These are phyloP conservation scores for Colletotrichum brevisporum DNA, from an alignment of 2,329 filamentous ascomycete species.

Conservation along the genomic window DNA sequence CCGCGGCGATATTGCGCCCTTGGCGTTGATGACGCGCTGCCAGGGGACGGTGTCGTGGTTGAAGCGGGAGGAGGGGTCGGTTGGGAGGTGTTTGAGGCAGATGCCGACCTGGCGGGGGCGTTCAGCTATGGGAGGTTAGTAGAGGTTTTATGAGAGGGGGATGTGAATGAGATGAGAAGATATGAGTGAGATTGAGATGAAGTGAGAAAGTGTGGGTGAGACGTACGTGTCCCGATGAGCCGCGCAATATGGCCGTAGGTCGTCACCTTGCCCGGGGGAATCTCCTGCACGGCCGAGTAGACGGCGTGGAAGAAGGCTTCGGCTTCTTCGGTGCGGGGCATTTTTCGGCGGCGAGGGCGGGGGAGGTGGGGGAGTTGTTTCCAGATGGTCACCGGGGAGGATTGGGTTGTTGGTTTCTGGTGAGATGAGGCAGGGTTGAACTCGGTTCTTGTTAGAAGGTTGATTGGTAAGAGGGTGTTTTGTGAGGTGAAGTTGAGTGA, in stretches of 20 bases:
- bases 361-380: neutral
- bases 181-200: neutral
- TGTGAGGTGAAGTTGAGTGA: too few species aligned
- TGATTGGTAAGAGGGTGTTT: too few species aligned
- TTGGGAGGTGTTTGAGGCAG: slow-evolving; percentile 87
- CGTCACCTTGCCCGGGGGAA: slow-evolving; percentile 87
- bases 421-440: too few species aligned
- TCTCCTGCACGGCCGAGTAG: slow-evolving; percentile 87
- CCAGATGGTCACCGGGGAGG: too few species aligned
- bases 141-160: neutral
- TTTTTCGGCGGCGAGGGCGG: slow-evolving; percentile 49
- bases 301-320: slow-evolving; percentile 82
- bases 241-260: slow-evolving; percentile 87
- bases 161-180: neutral
- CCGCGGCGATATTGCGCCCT: slow-evolving; percentile 89
- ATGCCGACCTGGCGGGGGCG: slow-evolving; percentile 88
- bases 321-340: slow-evolving; percentile 82
- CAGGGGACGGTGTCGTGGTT: slow-evolving; percentile 88
- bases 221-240: slow-evolving; percentile 79
- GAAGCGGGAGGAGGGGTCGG: slow-evolving; percentile 67
- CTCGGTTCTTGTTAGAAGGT: too few species aligned
- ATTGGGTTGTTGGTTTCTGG: too few species aligned
- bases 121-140: slow-evolving; percentile 65
- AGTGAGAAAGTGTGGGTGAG: neutral
- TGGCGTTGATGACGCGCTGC: slow-evolving; percentile 93